Base-by-base conservation (phyloP, 2,329 filamentous ascomycete species). In the Reticulascus tulasneorum region DNA sequence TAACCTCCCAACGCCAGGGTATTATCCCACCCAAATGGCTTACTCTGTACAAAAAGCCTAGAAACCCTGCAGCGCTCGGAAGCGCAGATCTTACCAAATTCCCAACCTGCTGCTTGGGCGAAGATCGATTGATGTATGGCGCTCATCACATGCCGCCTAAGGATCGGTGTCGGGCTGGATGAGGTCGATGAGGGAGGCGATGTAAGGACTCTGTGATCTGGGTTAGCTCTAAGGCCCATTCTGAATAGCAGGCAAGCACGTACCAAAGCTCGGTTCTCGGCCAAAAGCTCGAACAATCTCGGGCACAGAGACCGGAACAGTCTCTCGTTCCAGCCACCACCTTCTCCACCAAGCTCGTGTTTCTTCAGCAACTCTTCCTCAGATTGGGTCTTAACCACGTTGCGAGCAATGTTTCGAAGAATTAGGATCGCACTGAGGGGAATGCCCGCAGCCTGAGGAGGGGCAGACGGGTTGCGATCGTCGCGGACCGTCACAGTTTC, bases 361-460 rank as follows among this genome's bases (percentile, higher is more conserved):
- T 58, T 47, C 52, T 75, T 74, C 30, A 71, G 49, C 4, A 77
- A 58, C 50, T 67, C 65, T 47, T 78, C 74, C 50, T 81, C 71
- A 1, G 71, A 67, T 33, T 76, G 71, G 8, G 75, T 80, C 66
- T 80, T 81, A 50, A 71, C 63, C 13, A 79, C 66, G 49, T 83
- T 85, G 46, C 71, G 73, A 10, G 86, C 86, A 42, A 93, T 77
- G 54, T 93, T 93, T 20, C 86, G 77, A 29, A 93, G 70, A 23
- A 93, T 84, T 19, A 91, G 69, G 11, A 84, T 81, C 3, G 84
- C 83, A 36, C 83, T 86, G 7, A 91, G 69, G n/a, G 86, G 84
- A 23, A 91, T 81, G 6, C 86, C 86, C 1, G 82, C 83, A 3
- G 86, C 82, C 51, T 88, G 75, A 3, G 71, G 64, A 6, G 71